A percentile compares a stretch with the other conserved stretches of the same genome.
These are phyloP conservation scores for Drechslerella stenobrocha DNA, from an alignment of 2,329 filamentous ascomycete genomes.

Conservation along the genomic window DNA sequence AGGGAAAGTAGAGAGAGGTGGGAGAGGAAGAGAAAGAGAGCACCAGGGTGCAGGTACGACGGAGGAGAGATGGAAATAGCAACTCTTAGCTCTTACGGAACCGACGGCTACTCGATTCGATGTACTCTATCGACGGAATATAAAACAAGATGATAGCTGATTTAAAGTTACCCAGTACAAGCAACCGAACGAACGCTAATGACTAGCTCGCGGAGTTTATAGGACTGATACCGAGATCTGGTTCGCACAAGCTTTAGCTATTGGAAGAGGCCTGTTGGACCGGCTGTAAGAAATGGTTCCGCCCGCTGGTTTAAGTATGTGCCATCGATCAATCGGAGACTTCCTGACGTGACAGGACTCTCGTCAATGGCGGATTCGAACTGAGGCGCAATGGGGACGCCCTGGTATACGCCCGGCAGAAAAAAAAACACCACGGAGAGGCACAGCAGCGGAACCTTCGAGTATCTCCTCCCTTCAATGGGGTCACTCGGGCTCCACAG, in stretches of 20 bases:
- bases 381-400: constrained; percentile 11
- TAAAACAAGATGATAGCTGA: neutral
- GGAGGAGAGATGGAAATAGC: no score
- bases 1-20: constrained; percentile 9
- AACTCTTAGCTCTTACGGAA: no score
- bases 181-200: neutral
- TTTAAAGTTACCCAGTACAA: neutral
- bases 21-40: constrained; percentile 6
- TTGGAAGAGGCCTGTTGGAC: neutral
- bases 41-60: no score
- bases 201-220: no score
- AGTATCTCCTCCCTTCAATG: constrained; percentile 18
- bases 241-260: neutral
- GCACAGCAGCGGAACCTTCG: constrained; percentile 38
- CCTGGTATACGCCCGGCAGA: constrained; percentile 25
- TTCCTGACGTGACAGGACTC: constrained; percentile 11
- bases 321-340: constrained; percentile 37
- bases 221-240: neutral
- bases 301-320: constrained; percentile 38
- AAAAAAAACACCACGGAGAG: neutral
- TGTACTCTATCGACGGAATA: no score
- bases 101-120: no score
- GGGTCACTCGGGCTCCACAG: no score
- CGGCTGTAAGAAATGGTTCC: constrained; percentile 6
- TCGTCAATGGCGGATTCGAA: neutral